These are phyloP conservation scores for Adansonia digitata DNA, from an alignment of 345 rosid species.

Conservation along the genomic window DNA sequence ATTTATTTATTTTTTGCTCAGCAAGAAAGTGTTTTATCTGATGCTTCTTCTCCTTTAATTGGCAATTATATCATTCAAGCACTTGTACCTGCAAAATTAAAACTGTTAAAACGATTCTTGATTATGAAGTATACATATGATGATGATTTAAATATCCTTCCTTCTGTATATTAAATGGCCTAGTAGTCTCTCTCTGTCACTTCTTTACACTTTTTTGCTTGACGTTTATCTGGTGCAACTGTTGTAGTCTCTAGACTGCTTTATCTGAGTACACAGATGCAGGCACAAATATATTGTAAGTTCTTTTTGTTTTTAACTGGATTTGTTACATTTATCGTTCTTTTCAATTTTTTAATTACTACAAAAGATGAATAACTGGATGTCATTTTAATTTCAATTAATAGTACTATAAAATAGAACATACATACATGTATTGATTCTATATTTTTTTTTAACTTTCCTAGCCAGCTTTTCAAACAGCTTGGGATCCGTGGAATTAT, in stretches of 20 bases:
- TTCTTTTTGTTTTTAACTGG: not conserved
- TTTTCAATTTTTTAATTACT: not conserved
- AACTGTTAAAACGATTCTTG: no score
- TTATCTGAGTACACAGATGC: not conserved
- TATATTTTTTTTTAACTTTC: conserved; percentile 15
- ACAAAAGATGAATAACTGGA: not conserved
- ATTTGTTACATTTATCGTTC: not conserved
- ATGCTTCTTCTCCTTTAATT: not conserved
- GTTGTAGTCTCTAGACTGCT: no score
- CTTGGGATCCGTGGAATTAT: conserved; percentile 38
- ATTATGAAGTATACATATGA: no score
- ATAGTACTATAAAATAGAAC: not conserved
- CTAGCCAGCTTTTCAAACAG: conserved; percentile 29
- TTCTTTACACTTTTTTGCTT: no score
- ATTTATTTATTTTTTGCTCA: not conserved
- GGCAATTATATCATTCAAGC: no score
- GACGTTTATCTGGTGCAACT: no score
- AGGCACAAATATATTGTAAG: conserved; percentile 16
- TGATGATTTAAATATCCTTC: no score
- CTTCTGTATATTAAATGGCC: no score
- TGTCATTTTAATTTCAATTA: not conserved
- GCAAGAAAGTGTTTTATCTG: not conserved
- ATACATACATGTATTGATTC: not conserved
- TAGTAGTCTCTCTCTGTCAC: no score
- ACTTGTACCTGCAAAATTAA: no score